These are phyloP conservation scores for Dipodascus albidus DNA, from an alignment of 805 yeast genomes.

Conservation along the genomic window DNA sequence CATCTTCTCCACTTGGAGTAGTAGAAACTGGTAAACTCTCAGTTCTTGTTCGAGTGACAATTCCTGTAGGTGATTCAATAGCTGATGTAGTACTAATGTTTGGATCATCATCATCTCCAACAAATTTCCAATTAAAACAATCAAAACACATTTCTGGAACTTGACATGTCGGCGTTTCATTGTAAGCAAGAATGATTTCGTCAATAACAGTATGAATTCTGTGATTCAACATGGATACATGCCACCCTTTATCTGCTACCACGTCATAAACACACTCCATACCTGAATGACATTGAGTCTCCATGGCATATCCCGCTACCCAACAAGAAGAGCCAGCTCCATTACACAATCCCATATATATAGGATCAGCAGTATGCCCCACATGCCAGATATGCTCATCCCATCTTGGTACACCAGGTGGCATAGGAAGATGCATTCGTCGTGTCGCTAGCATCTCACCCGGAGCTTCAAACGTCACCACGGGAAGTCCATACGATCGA, in stretches of 20 bases:
- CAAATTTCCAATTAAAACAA: slow-evolving; percentile 80
- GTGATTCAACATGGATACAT: slow-evolving; percentile 76
- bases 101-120: slow-evolving; percentile 18
- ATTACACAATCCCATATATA: slow-evolving; percentile 91
- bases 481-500: slow-evolving; percentile 83
- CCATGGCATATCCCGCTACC: slow-evolving; percentile 94
- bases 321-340: slow-evolving; percentile 88
- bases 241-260: slow-evolving; percentile 85
- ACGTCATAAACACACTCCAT: slow-evolving; percentile 79
- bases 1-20: slow-evolving; percentile 2
- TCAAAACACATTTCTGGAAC: slow-evolving; percentile 79
- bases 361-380: slow-evolving; percentile 96
- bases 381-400: slow-evolving; percentile 86
- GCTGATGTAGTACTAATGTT: neutral
- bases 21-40: slow-evolving; percentile 5
- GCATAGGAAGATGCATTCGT: slow-evolving; percentile 80
- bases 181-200: slow-evolving; percentile 58
- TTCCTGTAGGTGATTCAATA: neutral
- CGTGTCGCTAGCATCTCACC: slow-evolving; percentile 78
- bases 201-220: slow-evolving; percentile 85
- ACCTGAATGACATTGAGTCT: slow-evolving; percentile 89
- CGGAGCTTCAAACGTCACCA: slow-evolving; percentile 85
- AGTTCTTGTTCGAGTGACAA: slow-evolving; percentile 2
- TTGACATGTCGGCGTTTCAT: slow-evolving; percentile 63
- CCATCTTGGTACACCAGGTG: slow-evolving; percentile 76